Percentiles rank a stretch among this genome's conserved stretches.
These are phyloP conservation scores for Madurella mycetomatis DNA, from an alignment of 2,329 filamentous ascomycete genomes.

Conservation along the genomic window DNA sequence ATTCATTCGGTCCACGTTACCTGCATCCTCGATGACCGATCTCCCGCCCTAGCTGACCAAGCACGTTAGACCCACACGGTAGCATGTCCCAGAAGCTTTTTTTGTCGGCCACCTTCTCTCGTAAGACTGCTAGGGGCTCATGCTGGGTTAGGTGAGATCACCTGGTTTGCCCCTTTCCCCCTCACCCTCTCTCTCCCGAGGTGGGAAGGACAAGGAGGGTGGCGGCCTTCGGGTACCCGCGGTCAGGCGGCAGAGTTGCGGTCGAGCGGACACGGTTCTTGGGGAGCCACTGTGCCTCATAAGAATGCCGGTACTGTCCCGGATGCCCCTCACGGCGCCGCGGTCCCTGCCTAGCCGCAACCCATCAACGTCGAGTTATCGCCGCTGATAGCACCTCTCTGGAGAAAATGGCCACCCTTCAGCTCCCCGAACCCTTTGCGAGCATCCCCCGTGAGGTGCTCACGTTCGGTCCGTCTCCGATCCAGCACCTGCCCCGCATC, in stretches of 20 bases:
- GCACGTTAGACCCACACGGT: neutral
- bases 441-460: conserved; percentile 58
- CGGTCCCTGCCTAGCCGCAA: neutral
- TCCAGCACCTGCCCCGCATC: conserved; percentile 63
- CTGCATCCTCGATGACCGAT: neutral
- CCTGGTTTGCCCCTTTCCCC: no score
- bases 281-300: neutral
- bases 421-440: conserved; percentile 57
- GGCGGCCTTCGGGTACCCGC: neutral
- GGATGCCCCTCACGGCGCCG: neutral
- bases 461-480: conserved; percentile 64
- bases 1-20: no score
- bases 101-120: no score
- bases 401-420: neutral
- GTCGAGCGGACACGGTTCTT: neutral
- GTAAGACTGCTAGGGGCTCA: no score
- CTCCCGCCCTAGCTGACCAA: neutral
- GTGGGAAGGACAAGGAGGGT: neutral
- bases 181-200: no score
- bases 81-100: neutral
- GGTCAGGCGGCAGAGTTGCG: neutral
- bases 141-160: no score
- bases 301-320: neutral
- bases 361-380: neutral
- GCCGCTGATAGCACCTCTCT: neutral